Percentiles rank a stretch among this genome's conserved stretches.
These are phyloP conservation scores for Omphalea diandra DNA, from an alignment of 441 rosid species.

Conservation along the genomic window DNA sequence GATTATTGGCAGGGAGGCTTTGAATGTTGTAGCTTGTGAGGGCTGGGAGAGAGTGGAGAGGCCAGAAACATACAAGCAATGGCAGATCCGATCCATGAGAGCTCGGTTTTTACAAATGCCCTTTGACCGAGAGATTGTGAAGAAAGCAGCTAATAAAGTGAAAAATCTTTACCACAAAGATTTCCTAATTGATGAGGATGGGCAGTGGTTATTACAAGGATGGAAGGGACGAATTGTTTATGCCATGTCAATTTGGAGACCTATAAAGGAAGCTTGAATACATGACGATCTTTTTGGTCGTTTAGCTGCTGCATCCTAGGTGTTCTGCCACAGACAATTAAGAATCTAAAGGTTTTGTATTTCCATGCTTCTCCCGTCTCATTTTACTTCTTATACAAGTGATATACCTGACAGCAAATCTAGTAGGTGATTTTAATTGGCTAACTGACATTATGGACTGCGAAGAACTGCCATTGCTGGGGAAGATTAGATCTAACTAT, in stretches of 20 bases:
- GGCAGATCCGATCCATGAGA: slow-evolving; percentile 74
- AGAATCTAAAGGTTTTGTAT: slow-evolving; percentile 2
- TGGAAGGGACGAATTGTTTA: slow-evolving; percentile 82
- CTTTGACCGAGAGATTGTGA: slow-evolving; percentile 44
- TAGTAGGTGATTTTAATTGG: neutral
- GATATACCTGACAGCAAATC: neutral
- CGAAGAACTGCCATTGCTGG: neutral
- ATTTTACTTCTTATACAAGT: neutral
- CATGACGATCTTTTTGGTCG: neutral
- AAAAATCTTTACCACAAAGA: slow-evolving; percentile 60
- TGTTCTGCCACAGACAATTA: neutral
- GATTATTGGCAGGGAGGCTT: slow-evolving; percentile 71
- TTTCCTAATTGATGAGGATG: slow-evolving; percentile 71
- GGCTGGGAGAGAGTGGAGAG: slow-evolving; percentile 94
- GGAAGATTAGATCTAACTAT: neutral
- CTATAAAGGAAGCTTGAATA: slow-evolving; percentile 34
- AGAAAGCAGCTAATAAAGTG: slow-evolving; percentile 41
- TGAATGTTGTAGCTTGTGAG: slow-evolving; percentile 88
- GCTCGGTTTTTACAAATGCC: slow-evolving; percentile 68
- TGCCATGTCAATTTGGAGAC: slow-evolving; percentile 80
- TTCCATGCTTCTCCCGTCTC: slow-evolving; percentile 3
- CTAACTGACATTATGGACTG: neutral
- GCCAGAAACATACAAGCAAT: slow-evolving; percentile 91
- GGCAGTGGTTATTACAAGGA: slow-evolving; percentile 77
- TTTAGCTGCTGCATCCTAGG: neutral